Percentiles rank a stretch among this genome's conserved stretches.
Evolutionary conservation across 176 grass and related monocot genomes (phyloP).

Genomic region (Hyparrhenia diplandra): DNA sequence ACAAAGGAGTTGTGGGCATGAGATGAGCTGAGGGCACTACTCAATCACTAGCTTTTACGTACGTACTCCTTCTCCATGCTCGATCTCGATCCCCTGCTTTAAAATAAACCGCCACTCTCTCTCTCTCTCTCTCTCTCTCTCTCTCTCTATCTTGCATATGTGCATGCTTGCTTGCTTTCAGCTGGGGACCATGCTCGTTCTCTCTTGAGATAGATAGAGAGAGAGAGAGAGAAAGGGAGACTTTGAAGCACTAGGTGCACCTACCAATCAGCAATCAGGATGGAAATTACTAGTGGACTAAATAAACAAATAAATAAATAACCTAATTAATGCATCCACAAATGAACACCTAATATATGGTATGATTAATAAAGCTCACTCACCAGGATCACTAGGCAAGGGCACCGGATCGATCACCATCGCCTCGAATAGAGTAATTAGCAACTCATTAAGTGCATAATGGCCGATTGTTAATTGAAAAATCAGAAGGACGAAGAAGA

Average conservation of each 20-base stretch:
- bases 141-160: conserved; percentile 19
- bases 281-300: not conserved
- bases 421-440: too few relatives aligned
- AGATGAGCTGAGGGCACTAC: not conserved
- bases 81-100: not conserved
- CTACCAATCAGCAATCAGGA: conserved; percentile 28
- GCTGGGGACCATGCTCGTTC: conserved; percentile 19
- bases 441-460: too few relatives aligned
- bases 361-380: too few relatives aligned
- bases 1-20: conserved; percentile 28
- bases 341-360: not conserved
- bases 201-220: not conserved
- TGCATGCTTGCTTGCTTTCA: not conserved
- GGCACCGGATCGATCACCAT: too few relatives aligned
- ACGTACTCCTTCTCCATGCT: not conserved
- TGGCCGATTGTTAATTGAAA: not conserved
- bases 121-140: too few relatives aligned
- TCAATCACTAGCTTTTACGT: not conserved
- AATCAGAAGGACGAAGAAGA: not conserved
- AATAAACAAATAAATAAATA: not conserved
- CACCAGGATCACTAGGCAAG: too few relatives aligned
- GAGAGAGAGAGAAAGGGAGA: not conserved
- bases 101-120: conserved; percentile 1
- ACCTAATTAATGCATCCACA: conserved; percentile 7
- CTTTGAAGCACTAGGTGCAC: conserved; percentile 13